phyloP scores from a whole-genome alignment of 495 filamentous ascomycete species.

The Rhizodiscina lignyota region DNA sequence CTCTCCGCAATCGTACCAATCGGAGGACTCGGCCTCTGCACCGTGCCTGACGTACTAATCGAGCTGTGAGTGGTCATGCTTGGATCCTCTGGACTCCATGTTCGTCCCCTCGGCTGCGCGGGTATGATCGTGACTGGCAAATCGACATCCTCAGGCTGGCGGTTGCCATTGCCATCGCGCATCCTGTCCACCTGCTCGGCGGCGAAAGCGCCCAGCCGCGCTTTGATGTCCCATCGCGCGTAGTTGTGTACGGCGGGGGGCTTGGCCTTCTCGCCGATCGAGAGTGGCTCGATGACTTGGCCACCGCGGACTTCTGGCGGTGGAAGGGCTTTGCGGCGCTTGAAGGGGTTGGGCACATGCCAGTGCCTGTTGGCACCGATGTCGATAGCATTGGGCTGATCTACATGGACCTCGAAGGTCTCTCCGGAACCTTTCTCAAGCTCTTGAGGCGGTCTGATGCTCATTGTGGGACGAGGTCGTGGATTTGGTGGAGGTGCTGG shows the following conservation, averaged over 20 bases:
- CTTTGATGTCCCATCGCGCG: constrained; percentile 17
- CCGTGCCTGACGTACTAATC: too few relatives aligned
- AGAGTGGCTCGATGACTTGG: constrained; percentile 17
- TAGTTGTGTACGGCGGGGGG: constrained; percentile 11
- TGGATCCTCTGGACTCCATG: constrained; percentile 22
- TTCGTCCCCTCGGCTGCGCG: constrained; percentile 36
- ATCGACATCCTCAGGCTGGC: constrained; percentile 20
- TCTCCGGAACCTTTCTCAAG: neutral
- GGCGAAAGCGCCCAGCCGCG: constrained; percentile 19
- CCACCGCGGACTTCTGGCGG: constrained; percentile 37
- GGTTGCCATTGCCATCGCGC: constrained; percentile 10
- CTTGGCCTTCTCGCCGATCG: constrained; percentile 10
- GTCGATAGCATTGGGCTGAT: neutral
- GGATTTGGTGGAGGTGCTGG: neutral
- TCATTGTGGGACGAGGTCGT: neutral
- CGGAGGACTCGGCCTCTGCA: too few relatives aligned
- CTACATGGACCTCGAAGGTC: neutral
- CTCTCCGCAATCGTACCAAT: too few relatives aligned
- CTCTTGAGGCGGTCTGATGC: neutral
- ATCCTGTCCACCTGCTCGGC: constrained; percentile 20
- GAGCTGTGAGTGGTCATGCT: too few relatives aligned
- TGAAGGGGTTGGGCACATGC: constrained; percentile 38
- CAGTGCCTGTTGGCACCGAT: constrained; percentile 13
- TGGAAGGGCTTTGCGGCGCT: constrained; percentile 31
- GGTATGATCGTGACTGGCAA: constrained; percentile 54